phyloP scores from a whole-genome alignment of 768 basidiomycete genomes.

The Leccinum incarnatum region DNA sequence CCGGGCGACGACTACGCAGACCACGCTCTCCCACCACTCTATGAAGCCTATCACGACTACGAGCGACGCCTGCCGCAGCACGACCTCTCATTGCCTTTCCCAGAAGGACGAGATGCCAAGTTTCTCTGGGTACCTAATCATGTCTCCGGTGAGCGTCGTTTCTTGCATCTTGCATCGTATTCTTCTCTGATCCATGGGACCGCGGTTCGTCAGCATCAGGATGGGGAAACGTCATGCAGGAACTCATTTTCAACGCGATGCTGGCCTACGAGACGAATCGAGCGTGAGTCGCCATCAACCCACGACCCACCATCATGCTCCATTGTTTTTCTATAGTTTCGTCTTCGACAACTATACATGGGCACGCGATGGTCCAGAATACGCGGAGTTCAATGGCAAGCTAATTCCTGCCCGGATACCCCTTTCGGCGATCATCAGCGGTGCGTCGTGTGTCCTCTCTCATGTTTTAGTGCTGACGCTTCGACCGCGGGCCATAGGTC shows the following conservation, averaged over 20 bases:
- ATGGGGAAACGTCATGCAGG: slow-evolving; percentile 64
- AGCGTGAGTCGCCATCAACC: slow-evolving; percentile 38
- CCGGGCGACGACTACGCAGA: slow-evolving; percentile 3
- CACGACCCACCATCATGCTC: background rate
- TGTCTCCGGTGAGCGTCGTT: slow-evolving; percentile 33
- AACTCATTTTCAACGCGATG: slow-evolving; percentile 50
- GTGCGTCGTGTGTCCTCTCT: slow-evolving; percentile 27
- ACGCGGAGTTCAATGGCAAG: slow-evolving; percentile 47
- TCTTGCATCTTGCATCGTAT: background rate
- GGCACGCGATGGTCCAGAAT: slow-evolving; percentile 41
- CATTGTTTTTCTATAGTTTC: slow-evolving; percentile 32
- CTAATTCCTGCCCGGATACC: slow-evolving; percentile 54
- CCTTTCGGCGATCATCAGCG: slow-evolving; percentile 50
- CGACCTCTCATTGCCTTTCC: slow-evolving; percentile 35
- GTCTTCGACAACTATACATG: slow-evolving; percentile 63
- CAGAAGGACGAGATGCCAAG: slow-evolving; percentile 39
- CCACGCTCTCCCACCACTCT: slow-evolving; percentile 42
- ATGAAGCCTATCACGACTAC: slow-evolving; percentile 40
- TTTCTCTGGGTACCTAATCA: slow-evolving; percentile 53
- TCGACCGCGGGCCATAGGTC: slow-evolving; percentile 30
- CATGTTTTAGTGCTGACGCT: background rate
- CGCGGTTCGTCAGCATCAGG: slow-evolving; percentile 42
- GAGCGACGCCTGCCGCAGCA: slow-evolving; percentile 50
- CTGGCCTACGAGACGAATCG: slow-evolving; percentile 46
- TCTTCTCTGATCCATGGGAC: too few relatives aligned